Evolutionary conservation across 176 grass and related monocot species (phyloP), one percentile per base, ranked within the genome.

Genomic region (Rhynchospora pubera): DNA sequence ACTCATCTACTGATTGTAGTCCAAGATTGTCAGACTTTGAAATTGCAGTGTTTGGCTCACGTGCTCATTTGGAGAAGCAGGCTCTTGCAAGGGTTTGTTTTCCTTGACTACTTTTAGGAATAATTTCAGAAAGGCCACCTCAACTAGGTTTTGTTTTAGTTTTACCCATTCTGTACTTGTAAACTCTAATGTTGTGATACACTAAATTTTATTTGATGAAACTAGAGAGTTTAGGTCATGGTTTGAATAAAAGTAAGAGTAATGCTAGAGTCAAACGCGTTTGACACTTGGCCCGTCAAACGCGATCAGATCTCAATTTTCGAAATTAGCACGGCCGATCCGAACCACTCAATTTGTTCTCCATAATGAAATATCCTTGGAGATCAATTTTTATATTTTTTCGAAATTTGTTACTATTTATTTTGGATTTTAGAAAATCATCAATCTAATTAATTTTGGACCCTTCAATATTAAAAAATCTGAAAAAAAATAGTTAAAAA

Each of bases 61-160:
- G 92, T 51, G 91, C 96, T 83, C 92, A 95, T 90, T 79, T 99
- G 68, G 92, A 99, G 91, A 95, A 95, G 84, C 87, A 95, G 65
- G 96, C 96, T 86, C 92, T 99, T 93, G 90, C 96, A 51, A 99
- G 91, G 12, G 96, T 95, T 87, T 51, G 22, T 91, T 43, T 34
- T 52, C 30, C 50, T 28, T 70, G 16, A 70, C 65, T 10, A 6
- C 34, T 45, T 56, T 32, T 56, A 30, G 50, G 24, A 56, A 14
- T 55, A 7, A 8, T 56, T 77, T 77, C 30, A 53, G 72, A 77
- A 55, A 56, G 53, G 72, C 7, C 50, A 18, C 3, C 11, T 30
- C 3, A 53, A 30, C 16, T 80, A 6, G 12, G 57, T 80, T 59
- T 80, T 80, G 57, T 62, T 62, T 22, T 21, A 62, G 7, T 62